These are phyloP conservation scores for Mortierella sp. DNA, from an alignment of 371 early-diverging fungal species.

Conservation along the genomic window DNA sequence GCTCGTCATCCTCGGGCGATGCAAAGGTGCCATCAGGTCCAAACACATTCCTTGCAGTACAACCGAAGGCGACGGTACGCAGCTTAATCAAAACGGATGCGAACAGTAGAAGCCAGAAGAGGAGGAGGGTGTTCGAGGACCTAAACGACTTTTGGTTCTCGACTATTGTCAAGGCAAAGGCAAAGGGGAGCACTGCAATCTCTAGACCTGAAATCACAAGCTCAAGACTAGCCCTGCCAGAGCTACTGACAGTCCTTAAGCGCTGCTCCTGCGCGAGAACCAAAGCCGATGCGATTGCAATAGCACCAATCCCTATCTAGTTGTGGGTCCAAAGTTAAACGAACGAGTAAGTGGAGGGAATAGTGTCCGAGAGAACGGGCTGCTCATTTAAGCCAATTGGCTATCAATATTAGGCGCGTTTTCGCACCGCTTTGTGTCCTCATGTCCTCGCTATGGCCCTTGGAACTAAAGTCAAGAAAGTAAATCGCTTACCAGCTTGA, in stretches of 20 bases:
- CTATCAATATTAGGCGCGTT: background rate
- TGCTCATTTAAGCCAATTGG: background rate
- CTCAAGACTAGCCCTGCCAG: constrained; percentile 23
- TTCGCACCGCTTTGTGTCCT: no score
- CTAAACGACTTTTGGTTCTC: constrained; percentile 77
- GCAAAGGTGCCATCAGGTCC: constrained; percentile 62
- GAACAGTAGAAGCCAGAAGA: constrained; percentile 81
- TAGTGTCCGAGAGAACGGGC: background rate
- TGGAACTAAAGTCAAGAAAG: background rate
- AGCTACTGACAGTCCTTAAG: constrained; percentile 2
- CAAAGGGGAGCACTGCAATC: constrained; percentile 18
- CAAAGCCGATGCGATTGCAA: constrained; percentile 8
- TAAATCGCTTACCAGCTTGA: constrained; percentile 59
- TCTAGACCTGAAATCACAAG: constrained; percentile 28
- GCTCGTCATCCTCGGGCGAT: constrained; percentile 64
- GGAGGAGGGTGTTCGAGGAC: constrained; percentile 75
- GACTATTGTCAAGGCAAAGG: constrained; percentile 64
- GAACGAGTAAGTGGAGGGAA: background rate
- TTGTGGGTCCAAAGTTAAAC: background rate
- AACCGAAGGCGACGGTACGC: constrained; percentile 68
- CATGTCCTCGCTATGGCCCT: no score
- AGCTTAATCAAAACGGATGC: constrained; percentile 61
- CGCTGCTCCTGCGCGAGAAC: constrained; percentile 9
- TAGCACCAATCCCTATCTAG: constrained; percentile 28
- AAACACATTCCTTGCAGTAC: constrained; percentile 56